Percentiles rank a stretch among this genome's conserved stretches.
Conservation (phyloP, 495 filamentous ascomycete genomes). For the Aspergillus steynii region DNA sequence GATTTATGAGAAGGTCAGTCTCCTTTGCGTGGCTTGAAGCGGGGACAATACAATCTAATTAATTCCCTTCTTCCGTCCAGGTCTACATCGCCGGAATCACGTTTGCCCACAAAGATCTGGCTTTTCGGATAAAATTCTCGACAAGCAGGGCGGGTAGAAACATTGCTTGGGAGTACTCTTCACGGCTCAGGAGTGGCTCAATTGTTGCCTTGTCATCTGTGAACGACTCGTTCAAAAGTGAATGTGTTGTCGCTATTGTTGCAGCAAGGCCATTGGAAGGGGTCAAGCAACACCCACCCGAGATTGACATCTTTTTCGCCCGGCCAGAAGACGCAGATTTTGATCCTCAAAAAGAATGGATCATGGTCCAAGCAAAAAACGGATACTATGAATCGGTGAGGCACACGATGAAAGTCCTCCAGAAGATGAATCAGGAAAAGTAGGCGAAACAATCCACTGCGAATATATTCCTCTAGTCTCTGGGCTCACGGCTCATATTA, state of each 20-base stretch:
- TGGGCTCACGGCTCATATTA: conserved; percentile 9
- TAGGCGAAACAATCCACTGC: conserved; percentile 31
- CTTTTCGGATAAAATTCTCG: conserved; percentile 70
- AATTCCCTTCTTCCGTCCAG: conserved; percentile 35
- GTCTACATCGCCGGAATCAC: conserved; percentile 65
- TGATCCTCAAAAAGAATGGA: conserved; percentile 67
- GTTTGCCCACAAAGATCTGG: conserved; percentile 61
- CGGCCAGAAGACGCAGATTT: conserved; percentile 59
- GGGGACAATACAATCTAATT: background rate
- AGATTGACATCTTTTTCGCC: conserved; percentile 76
- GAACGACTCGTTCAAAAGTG: conserved; percentile 61
- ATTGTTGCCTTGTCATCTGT: conserved; percentile 70
- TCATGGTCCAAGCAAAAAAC: conserved; percentile 74
- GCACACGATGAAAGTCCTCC: conserved; percentile 71
- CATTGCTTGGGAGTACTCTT: conserved; percentile 78
- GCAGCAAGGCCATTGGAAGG: conserved; percentile 66
- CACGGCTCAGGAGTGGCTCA: conserved; percentile 66
- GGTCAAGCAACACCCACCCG: conserved; percentile 63
- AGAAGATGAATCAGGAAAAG: conserved; percentile 64
- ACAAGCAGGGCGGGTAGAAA: conserved; percentile 61
- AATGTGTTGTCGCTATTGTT: conserved; percentile 71
- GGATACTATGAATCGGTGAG: conserved; percentile 76
- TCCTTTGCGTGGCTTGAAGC: background rate
- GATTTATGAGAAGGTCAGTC: conserved; percentile 71
- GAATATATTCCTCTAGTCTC: conserved; percentile 33